Base-by-base conservation (phyloP, 1,284 basidiomycete genomes). In the Cryptococcus sp. region DNA sequence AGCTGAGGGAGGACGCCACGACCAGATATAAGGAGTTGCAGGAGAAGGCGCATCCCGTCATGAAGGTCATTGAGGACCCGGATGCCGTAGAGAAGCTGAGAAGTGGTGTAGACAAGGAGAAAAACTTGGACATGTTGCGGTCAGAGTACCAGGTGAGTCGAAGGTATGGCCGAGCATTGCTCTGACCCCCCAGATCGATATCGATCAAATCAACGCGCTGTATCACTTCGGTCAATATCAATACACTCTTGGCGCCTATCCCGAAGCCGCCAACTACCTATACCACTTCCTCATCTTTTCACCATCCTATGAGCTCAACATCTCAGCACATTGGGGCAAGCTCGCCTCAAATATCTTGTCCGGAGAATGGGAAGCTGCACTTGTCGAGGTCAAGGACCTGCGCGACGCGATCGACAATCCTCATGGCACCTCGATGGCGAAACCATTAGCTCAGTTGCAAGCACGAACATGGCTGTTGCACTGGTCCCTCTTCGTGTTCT, bases 161-260 rank as follows among this genome's bases (percentile, higher is more conserved):
- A 13, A 39, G 5, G 53, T 4, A 23, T 49, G 2, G 10, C 19
- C 49, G 45, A 23, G 25, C 22, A n/a, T 29, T 59, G 46, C 50
- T 50, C 26, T 23, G 3, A 19, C 20, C 11, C 38, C 43, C 25
- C 73, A 95, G 90, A 86, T 99, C 62, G 93, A 89, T 26, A 81
- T 90, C 57, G 93, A 96, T 61, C 91, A 97, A 85, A 96, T 99
- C 78, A 91, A 89, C 51, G 91, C 91, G 2, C 84, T 99, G 10
- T 99, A 99, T 83, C 93, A 93, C 80, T 98, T 95, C 79, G 96
- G 95, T 56, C 89, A 98, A 77, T 98, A 94, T 83, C 93, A 96
- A 80, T 99, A 93, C 81, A 92, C 93, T 38, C 92, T 92, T 75
- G 95, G 96, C 55, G 92, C 93, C 78, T 99, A 99, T 83, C 89